A percentile compares a stretch with the other conserved stretches of the same genome.
Conservation (phyloP, 257 asterid genomes). For the Solanum sparsipilum region DNA sequence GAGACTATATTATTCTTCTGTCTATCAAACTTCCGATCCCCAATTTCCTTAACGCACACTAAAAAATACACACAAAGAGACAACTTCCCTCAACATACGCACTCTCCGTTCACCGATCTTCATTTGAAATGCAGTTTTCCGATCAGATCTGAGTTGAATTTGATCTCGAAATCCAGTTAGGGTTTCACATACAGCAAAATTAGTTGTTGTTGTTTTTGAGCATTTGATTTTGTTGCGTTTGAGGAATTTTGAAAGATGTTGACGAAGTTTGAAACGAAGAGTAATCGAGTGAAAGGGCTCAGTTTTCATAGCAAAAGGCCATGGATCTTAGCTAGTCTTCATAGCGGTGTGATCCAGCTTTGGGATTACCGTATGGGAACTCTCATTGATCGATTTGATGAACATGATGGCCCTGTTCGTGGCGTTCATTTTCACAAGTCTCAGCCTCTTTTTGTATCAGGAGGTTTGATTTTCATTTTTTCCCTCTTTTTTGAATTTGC, state of each 20-base stretch:
- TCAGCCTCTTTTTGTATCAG: conserved; percentile 90
- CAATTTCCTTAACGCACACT: neutral
- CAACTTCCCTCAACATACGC: neutral
- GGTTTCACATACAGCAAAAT: neutral
- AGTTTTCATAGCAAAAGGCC: conserved; percentile 94
- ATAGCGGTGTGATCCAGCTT: conserved; percentile 97
- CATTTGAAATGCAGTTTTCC: neutral
- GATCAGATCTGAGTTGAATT: conserved; percentile 13
- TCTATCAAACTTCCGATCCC: neutral
- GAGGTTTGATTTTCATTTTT: conserved; percentile 36
- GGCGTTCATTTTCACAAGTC: conserved; percentile 85
- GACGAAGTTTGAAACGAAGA: conserved; percentile 97
- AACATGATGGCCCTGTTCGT: conserved; percentile 93
- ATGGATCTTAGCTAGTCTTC: conserved; percentile 99
- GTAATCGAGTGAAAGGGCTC: conserved; percentile 93
- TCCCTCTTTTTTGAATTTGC: neutral
- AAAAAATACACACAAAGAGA: neutral
- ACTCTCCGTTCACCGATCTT: neutral
- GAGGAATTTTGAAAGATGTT: conserved; percentile 36
- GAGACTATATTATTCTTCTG: neutral
- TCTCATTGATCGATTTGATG: conserved; percentile 87
- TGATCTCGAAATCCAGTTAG: conserved; percentile 1
- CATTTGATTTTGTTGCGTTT: neutral
- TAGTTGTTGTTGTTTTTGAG: neutral
- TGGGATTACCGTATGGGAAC: conserved; percentile 99